Conservation (phyloP, 176 grass and related monocot genomes). For the Musa itinerans region DNA sequence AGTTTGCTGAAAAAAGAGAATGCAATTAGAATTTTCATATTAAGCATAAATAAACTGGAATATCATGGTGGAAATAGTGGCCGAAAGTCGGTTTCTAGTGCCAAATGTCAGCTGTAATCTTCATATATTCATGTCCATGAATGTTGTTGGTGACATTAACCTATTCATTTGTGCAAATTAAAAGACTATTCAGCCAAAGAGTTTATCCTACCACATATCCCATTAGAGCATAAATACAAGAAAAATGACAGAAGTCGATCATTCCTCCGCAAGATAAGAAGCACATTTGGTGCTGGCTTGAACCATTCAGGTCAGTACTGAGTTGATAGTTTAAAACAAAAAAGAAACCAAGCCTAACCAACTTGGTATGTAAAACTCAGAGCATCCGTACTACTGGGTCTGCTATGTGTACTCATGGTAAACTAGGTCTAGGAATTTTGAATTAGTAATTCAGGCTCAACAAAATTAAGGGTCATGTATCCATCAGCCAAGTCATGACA, state of each 20-base stretch:
- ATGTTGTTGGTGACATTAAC: not conserved
- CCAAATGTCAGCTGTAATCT: not conserved
- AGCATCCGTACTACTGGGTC: too few relatives aligned
- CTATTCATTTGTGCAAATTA: not conserved
- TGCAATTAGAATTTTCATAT: constrained; percentile 15
- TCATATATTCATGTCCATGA: not conserved
- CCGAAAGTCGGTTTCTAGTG: too few relatives aligned
- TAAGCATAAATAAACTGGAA: constrained; percentile 12
- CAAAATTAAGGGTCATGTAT: too few relatives aligned
- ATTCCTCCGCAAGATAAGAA: not conserved
- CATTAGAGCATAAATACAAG: not conserved
- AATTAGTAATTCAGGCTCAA: too few relatives aligned
- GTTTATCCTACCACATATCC: not conserved
- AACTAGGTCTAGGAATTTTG: too few relatives aligned
- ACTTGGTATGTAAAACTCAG: too few relatives aligned
- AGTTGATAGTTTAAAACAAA: not conserved
- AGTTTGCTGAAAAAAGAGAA: constrained; percentile 64
- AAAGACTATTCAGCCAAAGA: not conserved
- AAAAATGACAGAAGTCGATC: not conserved
- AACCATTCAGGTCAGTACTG: not conserved
- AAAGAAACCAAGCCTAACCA: not conserved
- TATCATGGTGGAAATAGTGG: not conserved
- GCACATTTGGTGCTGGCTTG: not conserved
- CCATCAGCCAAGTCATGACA: too few relatives aligned
- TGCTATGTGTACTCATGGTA: too few relatives aligned